These are phyloP conservation scores for Leishmania turanica DNA, from an alignment of 208 protist genomes.

Conservation along the genomic window DNA sequence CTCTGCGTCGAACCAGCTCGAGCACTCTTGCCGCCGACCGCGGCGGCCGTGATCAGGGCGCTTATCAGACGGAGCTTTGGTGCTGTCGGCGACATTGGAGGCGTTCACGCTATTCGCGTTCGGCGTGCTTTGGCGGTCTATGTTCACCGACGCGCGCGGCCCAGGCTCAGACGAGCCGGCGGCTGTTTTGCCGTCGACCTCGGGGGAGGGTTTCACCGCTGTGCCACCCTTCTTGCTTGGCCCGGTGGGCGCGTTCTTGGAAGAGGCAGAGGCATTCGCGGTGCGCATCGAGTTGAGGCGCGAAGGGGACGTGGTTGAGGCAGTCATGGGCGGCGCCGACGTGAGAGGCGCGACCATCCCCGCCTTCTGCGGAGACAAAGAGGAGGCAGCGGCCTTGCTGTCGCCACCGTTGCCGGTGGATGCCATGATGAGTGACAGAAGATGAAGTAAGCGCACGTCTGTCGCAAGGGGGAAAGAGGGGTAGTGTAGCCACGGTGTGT, in stretches of 20 bases:
- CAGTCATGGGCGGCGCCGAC: background rate
- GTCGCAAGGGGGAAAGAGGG: background rate
- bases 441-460: background rate
- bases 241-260: background rate
- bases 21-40: conserved; percentile 5
- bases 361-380: background rate
- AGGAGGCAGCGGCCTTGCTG: background rate
- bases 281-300: background rate
- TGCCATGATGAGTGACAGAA: background rate
- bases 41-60: conserved; percentile 9
- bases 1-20: conserved; percentile 20
- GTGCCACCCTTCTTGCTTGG: background rate
- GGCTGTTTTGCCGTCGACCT: background rate
- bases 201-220: background rate
- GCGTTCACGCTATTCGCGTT: background rate
- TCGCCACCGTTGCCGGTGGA: background rate
- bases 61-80: background rate
- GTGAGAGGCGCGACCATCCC: background rate
- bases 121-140: background rate
- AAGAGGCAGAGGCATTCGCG: background rate
- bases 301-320: background rate
- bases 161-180: background rate
- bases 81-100: background rate
- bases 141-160: background rate
- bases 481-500: background rate